Conservation (phyloP, 768 basidiomycete genomes). For the Grammothele lineata region DNA sequence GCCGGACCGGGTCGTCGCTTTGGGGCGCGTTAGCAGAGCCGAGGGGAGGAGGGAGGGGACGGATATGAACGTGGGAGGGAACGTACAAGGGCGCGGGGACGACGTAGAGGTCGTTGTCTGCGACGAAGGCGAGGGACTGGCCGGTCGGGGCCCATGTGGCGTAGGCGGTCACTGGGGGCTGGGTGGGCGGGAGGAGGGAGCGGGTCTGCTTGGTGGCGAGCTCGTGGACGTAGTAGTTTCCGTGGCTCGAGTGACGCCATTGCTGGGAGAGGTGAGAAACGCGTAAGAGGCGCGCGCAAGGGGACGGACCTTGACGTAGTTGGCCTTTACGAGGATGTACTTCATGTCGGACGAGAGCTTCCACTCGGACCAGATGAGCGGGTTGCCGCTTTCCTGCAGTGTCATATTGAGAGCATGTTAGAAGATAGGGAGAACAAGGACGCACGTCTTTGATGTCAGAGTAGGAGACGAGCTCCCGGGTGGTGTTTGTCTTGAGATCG, state of each 20-base stretch:
- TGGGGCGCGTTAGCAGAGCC: no score
- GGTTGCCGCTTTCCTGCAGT: constrained; percentile 49
- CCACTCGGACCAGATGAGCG: constrained; percentile 58
- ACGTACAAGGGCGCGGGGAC: constrained; percentile 62
- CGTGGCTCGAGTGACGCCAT: constrained; percentile 91
- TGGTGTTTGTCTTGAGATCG: constrained; percentile 73
- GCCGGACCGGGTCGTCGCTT: constrained; percentile 51
- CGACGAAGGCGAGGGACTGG: constrained; percentile 83
- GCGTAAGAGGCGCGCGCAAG: neutral
- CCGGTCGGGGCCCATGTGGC: constrained; percentile 87
- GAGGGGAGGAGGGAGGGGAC: neutral
- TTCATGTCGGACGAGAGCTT: constrained; percentile 88
- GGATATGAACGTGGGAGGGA: neutral
- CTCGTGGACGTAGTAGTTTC: constrained; percentile 91
- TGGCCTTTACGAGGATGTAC: constrained; percentile 77
- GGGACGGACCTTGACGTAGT: constrained; percentile 66
- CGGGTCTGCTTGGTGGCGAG: constrained; percentile 63
- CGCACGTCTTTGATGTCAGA: constrained; percentile 63
- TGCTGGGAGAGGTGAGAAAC: constrained; percentile 49
- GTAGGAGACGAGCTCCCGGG: constrained; percentile 53
- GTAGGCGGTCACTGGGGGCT: constrained; percentile 71
- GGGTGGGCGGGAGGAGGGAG: constrained; percentile 62
- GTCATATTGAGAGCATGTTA: neutral
- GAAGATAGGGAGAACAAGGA: neutral
- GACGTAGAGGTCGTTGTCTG: constrained; percentile 85